phyloP scores from a whole-genome alignment of 2,329 filamentous ascomycete species.

The Podosphaera fusca region DNA sequence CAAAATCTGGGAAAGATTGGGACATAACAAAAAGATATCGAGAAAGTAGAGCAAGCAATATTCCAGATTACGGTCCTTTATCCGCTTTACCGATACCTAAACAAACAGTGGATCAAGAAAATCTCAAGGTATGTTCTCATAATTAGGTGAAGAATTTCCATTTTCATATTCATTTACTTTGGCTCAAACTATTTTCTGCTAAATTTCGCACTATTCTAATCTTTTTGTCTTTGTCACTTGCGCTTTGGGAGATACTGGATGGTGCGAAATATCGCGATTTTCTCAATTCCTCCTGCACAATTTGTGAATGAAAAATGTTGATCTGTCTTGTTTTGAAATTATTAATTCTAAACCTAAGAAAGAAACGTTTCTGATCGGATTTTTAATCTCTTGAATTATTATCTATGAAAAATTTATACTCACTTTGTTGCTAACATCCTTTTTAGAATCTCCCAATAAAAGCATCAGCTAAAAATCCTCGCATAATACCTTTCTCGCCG shows the following conservation, averaged over 20 bases:
- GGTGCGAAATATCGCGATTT: too few relatives aligned
- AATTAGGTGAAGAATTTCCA: background rate
- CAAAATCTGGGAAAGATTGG: background rate
- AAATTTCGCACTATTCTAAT: background rate
- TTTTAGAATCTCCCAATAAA: background rate
- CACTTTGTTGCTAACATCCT: background rate
- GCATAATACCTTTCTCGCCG: background rate
- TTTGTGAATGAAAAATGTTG: too few relatives aligned
- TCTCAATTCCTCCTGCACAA: too few relatives aligned
- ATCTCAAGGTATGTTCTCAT: background rate
- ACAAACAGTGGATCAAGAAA: background rate
- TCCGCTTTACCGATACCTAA: background rate
- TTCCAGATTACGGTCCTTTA: slow-evolving; percentile 20
- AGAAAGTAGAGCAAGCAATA: slow-evolving; percentile 56
- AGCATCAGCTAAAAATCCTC: background rate
- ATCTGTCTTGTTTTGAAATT: too few relatives aligned
- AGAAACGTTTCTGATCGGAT: too few relatives aligned
- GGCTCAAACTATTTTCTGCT: background rate
- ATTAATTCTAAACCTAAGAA: too few relatives aligned
- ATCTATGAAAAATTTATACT: too few relatives aligned
- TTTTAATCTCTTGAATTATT: too few relatives aligned
- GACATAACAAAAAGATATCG: background rate
- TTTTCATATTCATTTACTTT: background rate
- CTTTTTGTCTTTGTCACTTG: background rate
- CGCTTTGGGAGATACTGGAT: too few relatives aligned